phyloP scores from a whole-genome alignment of 2,329 filamentous ascomycete genomes.

The Apiospora kogelbergensis region DNA sequence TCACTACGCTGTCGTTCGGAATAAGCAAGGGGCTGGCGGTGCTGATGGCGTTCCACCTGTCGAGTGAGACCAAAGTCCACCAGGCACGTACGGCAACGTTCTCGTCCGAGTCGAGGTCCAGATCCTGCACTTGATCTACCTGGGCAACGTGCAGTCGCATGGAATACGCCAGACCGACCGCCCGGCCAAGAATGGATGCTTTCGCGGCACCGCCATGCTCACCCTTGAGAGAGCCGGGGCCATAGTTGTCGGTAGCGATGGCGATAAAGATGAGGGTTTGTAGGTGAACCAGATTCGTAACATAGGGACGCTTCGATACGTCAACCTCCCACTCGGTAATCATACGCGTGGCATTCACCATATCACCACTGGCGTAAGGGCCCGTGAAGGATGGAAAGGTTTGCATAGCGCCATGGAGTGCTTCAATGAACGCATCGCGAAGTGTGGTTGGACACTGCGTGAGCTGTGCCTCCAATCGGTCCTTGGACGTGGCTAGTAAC shows the following conservation, averaged over 20 bases:
- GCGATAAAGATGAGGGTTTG: slow-evolving; percentile 67
- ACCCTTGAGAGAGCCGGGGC: slow-evolving; percentile 40
- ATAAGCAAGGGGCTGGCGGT: slow-evolving; percentile 63
- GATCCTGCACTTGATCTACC: slow-evolving; percentile 40
- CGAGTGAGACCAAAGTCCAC: slow-evolving; percentile 71
- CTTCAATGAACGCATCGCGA: slow-evolving; percentile 64
- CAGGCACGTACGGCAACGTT: slow-evolving; percentile 64
- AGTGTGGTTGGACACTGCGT: slow-evolving; percentile 55
- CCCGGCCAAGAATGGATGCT: slow-evolving; percentile 60
- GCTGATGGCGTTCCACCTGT: slow-evolving; percentile 72
- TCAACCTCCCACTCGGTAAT: slow-evolving; percentile 53
- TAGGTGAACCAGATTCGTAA: slow-evolving; percentile 57
- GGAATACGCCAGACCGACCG: slow-evolving; percentile 64
- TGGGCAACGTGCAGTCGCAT: slow-evolving; percentile 57
- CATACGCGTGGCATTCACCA: slow-evolving; percentile 45
- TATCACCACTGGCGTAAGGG: slow-evolving; percentile 40
- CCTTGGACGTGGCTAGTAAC: slow-evolving; percentile 59
- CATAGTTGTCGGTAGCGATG: slow-evolving; percentile 62
- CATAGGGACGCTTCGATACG: slow-evolving; percentile 35
- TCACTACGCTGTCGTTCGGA: slow-evolving; percentile 59
- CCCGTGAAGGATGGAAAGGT: slow-evolving; percentile 44
- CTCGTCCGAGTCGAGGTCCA: slow-evolving; percentile 60
- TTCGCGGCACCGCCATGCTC: slow-evolving; percentile 47
- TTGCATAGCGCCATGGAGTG: slow-evolving; percentile 59
- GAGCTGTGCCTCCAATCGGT: slow-evolving; percentile 55